Evolutionary conservation across 345 rosid species (phyloP).

Genomic region (Eucalyptus tenuipes): DNA sequence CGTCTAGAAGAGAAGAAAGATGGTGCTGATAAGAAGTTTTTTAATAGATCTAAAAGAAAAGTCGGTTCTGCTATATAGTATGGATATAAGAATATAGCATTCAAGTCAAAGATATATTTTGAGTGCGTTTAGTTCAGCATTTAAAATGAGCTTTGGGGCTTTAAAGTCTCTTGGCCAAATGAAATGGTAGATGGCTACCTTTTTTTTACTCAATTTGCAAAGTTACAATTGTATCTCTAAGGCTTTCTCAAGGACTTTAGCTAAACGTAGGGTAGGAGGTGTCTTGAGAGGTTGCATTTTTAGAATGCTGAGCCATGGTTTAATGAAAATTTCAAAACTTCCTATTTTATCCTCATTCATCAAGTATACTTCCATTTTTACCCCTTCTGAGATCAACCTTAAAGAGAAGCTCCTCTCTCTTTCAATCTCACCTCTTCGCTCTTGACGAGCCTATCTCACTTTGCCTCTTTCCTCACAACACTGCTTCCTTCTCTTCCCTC

Average conservation of each 20-base stretch:
- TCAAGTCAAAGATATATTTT: no score
- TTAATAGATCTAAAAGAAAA: no score
- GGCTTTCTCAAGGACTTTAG: background rate
- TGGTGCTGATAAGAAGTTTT: no score
- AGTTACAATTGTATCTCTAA: background rate
- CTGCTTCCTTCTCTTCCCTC: background rate
- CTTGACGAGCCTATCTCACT: background rate
- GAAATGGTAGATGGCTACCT: background rate
- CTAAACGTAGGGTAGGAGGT: fast-evolving
- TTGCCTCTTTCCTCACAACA: background rate
- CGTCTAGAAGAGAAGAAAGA: no score
- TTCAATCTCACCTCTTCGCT: background rate
- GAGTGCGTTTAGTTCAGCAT: background rate
- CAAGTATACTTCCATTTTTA: background rate
- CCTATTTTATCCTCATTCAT: background rate
- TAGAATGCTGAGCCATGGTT: background rate
- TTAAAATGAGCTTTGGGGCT: background rate
- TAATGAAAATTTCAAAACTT: background rate
- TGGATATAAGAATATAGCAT: no score
- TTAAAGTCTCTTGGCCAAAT: background rate
- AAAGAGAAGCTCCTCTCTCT: background rate
- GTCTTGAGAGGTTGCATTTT: background rate
- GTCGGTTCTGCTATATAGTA: no score
- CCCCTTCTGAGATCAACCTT: background rate
- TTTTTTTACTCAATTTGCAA: background rate